Conservation (phyloP, 2,329 filamentous ascomycete species). For the Diaporthe citrichinensis region DNA sequence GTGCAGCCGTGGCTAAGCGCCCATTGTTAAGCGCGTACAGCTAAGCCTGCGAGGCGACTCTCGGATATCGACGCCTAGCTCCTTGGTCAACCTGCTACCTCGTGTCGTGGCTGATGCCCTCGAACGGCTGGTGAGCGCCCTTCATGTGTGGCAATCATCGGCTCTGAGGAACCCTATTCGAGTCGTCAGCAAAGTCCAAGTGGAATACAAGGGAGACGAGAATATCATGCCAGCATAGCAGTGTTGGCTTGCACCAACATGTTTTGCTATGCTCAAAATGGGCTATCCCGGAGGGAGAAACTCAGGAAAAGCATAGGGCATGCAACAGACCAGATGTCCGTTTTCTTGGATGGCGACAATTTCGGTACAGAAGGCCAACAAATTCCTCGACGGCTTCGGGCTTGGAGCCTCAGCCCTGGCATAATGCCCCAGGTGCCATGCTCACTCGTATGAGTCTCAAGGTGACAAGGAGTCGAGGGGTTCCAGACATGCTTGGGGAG, state of each 20-base stretch:
- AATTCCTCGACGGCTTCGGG: background rate
- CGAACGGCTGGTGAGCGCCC: background rate
- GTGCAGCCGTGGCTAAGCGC: conserved; percentile 29
- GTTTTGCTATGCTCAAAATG: too few species aligned
- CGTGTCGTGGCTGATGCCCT: conserved; percentile 1
- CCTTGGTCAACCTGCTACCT: background rate
- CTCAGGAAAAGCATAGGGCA: too few species aligned
- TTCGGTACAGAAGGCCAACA: background rate
- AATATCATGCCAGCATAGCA: too few species aligned
- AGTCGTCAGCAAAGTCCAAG: background rate
- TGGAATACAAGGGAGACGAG: background rate
- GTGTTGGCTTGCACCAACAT: too few species aligned
- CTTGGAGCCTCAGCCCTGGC: background rate
- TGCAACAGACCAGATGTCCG: background rate
- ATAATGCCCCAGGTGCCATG: background rate
- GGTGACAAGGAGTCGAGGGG: background rate
- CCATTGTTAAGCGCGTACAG: background rate
- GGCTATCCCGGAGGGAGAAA: too few species aligned
- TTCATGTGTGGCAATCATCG: background rate
- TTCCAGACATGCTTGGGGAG: too few species aligned
- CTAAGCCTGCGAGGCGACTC: background rate
- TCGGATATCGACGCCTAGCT: conserved; percentile 1
- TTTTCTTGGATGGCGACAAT: background rate
- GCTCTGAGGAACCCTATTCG: background rate
- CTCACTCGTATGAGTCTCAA: background rate